A percentile compares a stretch with the other conserved stretches of the same genome.
Evolutionary conservation across 305 asterid species (phyloP).

Genomic region (Fraxinus sp.): DNA sequence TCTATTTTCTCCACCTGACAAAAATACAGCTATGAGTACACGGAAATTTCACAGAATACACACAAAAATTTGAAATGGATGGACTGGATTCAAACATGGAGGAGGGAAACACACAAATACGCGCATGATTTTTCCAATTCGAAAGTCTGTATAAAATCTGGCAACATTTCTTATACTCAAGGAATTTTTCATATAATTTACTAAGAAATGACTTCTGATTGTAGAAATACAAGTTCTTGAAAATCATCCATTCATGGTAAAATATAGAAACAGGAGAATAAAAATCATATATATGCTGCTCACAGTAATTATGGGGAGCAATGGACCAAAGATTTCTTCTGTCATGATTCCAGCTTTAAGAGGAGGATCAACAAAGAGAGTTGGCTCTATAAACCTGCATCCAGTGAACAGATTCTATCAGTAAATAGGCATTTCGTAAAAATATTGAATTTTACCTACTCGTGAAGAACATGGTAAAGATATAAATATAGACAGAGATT

Average conservation of each 20-base stretch:
- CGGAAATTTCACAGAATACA: no score
- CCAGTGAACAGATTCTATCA: background rate
- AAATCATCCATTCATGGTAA: background rate
- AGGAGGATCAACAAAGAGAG: slow-evolving; percentile 77
- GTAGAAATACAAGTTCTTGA: background rate
- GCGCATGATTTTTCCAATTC: no score
- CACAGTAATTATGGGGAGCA: slow-evolving; percentile 79
- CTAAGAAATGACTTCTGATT: background rate
- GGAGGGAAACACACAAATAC: no score
- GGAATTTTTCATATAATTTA: no score
- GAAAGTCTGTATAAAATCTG: no score
- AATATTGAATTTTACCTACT: background rate
- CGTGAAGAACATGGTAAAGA: background rate
- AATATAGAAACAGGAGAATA: background rate
- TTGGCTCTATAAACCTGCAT: slow-evolving; percentile 72
- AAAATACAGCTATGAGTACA: no score
- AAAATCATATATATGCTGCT: slow-evolving; percentile 21
- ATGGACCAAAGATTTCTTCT: slow-evolving; percentile 81
- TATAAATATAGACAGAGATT: background rate
- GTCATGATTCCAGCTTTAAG: slow-evolving; percentile 58
- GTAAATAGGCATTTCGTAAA: background rate
- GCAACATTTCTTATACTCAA: no score
- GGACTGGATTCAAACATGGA: no score
- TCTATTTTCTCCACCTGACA: slow-evolving; percentile 66
- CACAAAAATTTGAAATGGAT: no score